phyloP scores from a whole-genome alignment of 306 rosid species.

The Adenanthera pavonina region DNA sequence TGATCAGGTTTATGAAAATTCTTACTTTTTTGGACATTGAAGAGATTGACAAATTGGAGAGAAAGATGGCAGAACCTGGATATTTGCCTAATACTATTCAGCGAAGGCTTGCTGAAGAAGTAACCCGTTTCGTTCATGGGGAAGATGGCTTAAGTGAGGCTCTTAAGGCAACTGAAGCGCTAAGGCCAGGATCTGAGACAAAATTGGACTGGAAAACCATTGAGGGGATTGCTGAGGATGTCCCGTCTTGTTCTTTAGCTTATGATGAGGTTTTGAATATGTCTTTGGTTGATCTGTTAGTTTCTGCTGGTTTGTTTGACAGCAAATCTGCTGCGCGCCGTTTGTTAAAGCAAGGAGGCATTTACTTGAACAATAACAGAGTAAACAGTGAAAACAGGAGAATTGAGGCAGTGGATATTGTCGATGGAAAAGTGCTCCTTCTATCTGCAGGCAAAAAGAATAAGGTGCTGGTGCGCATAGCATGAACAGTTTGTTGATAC shows the following conservation, averaged over 20 bases:
- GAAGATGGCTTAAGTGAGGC: constrained; percentile 87
- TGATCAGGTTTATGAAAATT: constrained; percentile 75
- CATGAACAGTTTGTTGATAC: constrained; percentile 41
- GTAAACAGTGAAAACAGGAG: constrained; percentile 74
- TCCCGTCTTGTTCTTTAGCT: constrained; percentile 79
- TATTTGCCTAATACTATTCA: constrained; percentile 79
- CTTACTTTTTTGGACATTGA: constrained; percentile 78
- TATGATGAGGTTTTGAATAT: constrained; percentile 67
- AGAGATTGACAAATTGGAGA: constrained; percentile 68
- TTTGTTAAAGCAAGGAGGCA: constrained; percentile 91
- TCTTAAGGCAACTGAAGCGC: constrained; percentile 81
- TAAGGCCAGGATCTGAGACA: constrained; percentile 90
- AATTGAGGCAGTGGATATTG: constrained; percentile 70
- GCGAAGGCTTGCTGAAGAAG: constrained; percentile 87
- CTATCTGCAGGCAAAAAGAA: constrained; percentile 96
- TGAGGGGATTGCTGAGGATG: constrained; percentile 86
- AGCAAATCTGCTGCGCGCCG: constrained; percentile 93
- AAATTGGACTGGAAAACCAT: constrained; percentile 86
- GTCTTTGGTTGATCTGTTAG: constrained; percentile 81
- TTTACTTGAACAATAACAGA: constrained; percentile 84
- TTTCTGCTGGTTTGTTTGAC: constrained; percentile 76
- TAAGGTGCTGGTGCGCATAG: constrained; percentile 84
- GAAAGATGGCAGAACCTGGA: constrained; percentile 62
- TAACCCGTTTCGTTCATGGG: constrained; percentile 85
- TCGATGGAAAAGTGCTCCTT: constrained; percentile 90